phyloP scores from a whole-genome alignment of 495 filamentous ascomycete species.

The Penicillium mononematosum region DNA sequence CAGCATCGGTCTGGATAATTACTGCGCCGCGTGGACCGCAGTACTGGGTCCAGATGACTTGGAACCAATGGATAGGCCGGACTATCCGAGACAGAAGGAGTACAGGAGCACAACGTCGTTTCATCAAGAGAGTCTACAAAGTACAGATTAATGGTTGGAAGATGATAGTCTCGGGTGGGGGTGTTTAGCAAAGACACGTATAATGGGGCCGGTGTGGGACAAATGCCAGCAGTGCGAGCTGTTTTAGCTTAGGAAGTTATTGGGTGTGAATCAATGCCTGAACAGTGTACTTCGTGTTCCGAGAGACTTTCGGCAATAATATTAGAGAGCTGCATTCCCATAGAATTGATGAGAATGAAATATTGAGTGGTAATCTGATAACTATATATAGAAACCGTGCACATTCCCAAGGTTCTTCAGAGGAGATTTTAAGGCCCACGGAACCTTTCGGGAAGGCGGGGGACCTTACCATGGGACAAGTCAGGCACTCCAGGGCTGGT shows the following conservation, averaged over 20 bases:
- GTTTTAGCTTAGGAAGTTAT: not conserved
- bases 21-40: constrained; percentile 19
- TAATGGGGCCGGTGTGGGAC: constrained; percentile 21
- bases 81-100: not conserved
- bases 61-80: not conserved
- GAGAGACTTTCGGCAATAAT: not conserved
- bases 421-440: not conserved
- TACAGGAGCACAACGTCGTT: not conserved
- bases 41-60: constrained; percentile 19
- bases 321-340: not conserved
- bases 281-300: not conserved
- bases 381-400: constrained; percentile 1
- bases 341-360: not conserved
- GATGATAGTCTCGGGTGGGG: constrained; percentile 5
- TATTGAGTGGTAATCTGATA: not conserved
- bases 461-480: constrained; percentile 1
- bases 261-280: constrained; percentile 10
- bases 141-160: not conserved
- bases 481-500: not conserved
- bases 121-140: not conserved
- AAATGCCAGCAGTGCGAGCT: not conserved
- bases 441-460: constrained; percentile 4
- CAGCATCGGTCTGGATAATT: not conserved
- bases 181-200: constrained; percentile 18
- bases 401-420: not conserved